Base-by-base conservation (phyloP, 2,329 filamentous ascomycete genomes). In the Tolypocladium ophioglossoides region DNA sequence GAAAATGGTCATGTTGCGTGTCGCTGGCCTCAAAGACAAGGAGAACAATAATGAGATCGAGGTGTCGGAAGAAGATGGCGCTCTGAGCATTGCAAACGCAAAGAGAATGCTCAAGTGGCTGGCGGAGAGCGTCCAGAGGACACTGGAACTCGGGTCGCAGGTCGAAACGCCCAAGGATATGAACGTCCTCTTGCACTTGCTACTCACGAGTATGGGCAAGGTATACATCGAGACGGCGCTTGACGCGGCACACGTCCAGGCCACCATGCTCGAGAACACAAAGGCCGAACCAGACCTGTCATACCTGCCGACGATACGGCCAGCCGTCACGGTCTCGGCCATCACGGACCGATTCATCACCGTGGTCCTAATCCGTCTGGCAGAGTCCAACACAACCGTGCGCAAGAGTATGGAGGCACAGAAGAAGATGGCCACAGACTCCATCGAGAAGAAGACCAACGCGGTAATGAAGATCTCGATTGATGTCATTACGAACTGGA, bases 81-180 rank as follows among this genome's bases (percentile, higher is more conserved):
- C 84, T 54, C 75, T 97, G 30, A 92, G 85, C 61, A 77, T 95
- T 5, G 77, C 83, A n/a, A 91, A 88, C 67, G 89, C 91, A n/a
- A 97, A 97, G 72, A 83, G 94, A 55, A 99, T 99, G 91, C 80
- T 99, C 56, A 95, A 89, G 67, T 99, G 94, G 94, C 76, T 99
- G 41, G 94, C 94, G 2, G 94, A 99, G 74, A 91, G 89, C 58
- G 92, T 99, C 27, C 88, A 94, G 40, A 80, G 94, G 58, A 90
- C 91, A 0, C 78, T 99, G 11, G 94, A 99, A 69, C 78, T 99
- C n/a, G 91, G 89, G 27, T 86, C 89, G 27, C 85, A 85, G 52
- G 86, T 80, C 55, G 94, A 99, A 62, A 96, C 91, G 5, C 90
- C 94, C 18, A 97, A 95, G 69, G 94, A 99, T 68, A 89, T 97